phyloP scores from a whole-genome alignment of 2,329 filamentous ascomycete species.

The Colletotrichum sp. region DNA sequence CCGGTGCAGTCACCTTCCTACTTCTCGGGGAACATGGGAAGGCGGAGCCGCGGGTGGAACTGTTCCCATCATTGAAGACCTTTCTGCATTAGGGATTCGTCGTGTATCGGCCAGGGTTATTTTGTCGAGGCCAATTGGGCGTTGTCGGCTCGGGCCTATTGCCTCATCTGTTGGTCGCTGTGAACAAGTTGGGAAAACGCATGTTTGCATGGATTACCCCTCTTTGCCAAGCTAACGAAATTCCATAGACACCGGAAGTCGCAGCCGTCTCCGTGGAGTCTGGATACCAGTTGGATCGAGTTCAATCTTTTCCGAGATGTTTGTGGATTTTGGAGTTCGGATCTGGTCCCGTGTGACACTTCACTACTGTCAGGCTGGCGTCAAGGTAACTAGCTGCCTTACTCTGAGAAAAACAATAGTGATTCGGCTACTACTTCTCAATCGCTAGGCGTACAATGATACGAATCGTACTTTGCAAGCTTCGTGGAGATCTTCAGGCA shows the following conservation, averaged over 20 bases:
- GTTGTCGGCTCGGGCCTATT: not conserved
- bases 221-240: not conserved
- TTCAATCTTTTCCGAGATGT: not conserved
- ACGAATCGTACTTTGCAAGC: not conserved
- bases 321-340: not conserved
- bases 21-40: not conserved
- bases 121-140: not conserved
- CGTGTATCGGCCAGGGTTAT: not conserved
- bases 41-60: not conserved
- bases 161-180: not conserved
- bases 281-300: not conserved
- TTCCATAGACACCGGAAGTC: not conserved
- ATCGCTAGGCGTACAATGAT: not conserved
- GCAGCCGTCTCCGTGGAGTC: not conserved
- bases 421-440: no score
- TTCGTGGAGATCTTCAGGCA: not conserved
- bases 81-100: not conserved
- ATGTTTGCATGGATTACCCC: not conserved
- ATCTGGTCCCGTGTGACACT: no score
- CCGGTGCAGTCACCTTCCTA: not conserved
- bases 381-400: not conserved
- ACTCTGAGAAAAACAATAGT: no score
- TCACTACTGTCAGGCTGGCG: not conserved
- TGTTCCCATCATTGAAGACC: rapidly evolving
- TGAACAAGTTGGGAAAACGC: not conserved